Conservation (phyloP, 2,329 filamentous ascomycete species). For the Emergomyces africanus region DNA sequence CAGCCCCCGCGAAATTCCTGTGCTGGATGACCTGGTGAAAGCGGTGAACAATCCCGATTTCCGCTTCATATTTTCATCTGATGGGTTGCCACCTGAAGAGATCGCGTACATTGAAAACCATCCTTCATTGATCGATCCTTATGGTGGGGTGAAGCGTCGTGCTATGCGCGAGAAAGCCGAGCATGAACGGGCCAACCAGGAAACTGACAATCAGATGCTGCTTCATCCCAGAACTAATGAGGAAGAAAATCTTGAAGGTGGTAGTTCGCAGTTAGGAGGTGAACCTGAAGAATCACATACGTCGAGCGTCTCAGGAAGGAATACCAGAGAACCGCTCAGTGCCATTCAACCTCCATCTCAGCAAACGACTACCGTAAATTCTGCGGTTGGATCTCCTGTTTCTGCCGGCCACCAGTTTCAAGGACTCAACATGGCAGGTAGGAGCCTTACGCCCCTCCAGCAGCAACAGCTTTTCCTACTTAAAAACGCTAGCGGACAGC, state of each 20-base stretch:
- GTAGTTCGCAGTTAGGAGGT: conserved; percentile 78
- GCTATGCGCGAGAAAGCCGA: conserved; percentile 60
- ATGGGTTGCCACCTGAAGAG: conserved; percentile 35
- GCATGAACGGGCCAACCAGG: conserved; percentile 43
- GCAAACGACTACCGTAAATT: conserved; percentile 38
- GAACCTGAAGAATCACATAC: conserved; percentile 73
- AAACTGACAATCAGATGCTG: conserved; percentile 42
- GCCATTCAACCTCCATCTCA: conserved; percentile 69
- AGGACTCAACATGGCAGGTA: conserved; percentile 50
- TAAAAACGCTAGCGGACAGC: conserved; percentile 45
- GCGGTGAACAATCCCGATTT: conserved; percentile 38
- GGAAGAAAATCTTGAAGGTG: conserved; percentile 69
- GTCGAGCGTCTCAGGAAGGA: conserved; percentile 27
- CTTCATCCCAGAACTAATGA: conserved; percentile 39
- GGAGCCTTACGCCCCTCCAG: conserved; percentile 70
- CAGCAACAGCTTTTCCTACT: conserved; percentile 58
- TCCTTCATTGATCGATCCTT: conserved; percentile 70
- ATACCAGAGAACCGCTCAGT: conserved; percentile 46
- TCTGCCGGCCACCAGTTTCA: conserved; percentile 33
- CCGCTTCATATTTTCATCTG: conserved; percentile 41
- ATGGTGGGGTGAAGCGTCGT: conserved; percentile 69
- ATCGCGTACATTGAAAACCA: conserved; percentile 43
- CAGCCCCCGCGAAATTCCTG: conserved; percentile 15
- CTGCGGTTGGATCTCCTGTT: conserved; percentile 29
- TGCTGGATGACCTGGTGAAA: conserved; percentile 32